A percentile compares a stretch with the other conserved stretches of the same genome.
These are phyloP conservation scores for Nitzschia sp. DNA, from an alignment of 108 stramenopile genomes.

Conservation along the genomic window DNA sequence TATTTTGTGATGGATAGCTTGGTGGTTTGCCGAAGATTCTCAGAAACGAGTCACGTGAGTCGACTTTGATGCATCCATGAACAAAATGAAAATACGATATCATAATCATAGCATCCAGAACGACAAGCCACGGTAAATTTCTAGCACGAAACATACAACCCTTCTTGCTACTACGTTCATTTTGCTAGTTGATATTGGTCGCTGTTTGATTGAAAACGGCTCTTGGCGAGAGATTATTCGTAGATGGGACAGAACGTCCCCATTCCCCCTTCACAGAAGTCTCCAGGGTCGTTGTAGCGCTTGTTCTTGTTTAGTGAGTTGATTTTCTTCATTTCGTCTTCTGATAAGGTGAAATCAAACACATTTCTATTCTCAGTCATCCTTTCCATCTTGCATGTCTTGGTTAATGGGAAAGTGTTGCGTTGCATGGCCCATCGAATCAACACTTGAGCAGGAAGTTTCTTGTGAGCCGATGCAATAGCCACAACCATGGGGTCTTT, in stretches of 20 bases:
- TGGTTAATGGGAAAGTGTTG: slow-evolving; percentile 78
- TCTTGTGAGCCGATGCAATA: slow-evolving; percentile 63
- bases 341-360: slow-evolving; percentile 74
- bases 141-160: too few relatives aligned
- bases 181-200: background rate
- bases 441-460: slow-evolving; percentile 84
- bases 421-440: slow-evolving; percentile 89
- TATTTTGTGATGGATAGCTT: too few relatives aligned
- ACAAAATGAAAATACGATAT: too few relatives aligned
- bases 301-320: slow-evolving; percentile 72
- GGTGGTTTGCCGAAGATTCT: too few relatives aligned
- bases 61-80: too few relatives aligned
- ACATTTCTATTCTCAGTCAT: slow-evolving; percentile 81
- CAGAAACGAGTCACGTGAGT: too few relatives aligned
- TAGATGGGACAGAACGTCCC: slow-evolving; percentile 90
- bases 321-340: slow-evolving; percentile 74
- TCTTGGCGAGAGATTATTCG: slow-evolving; percentile 44
- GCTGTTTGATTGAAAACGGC: background rate
- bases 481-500: slow-evolving; percentile 49
- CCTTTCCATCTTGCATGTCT: slow-evolving; percentile 60
- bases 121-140: too few relatives aligned
- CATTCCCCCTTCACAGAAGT: slow-evolving; percentile 80
- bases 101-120: too few relatives aligned
- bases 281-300: slow-evolving; percentile 93
- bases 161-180: too few relatives aligned